These are phyloP conservation scores for Neofusicoccum umdonicola DNA, from an alignment of 2,329 filamentous ascomycete genomes.

Conservation along the genomic window DNA sequence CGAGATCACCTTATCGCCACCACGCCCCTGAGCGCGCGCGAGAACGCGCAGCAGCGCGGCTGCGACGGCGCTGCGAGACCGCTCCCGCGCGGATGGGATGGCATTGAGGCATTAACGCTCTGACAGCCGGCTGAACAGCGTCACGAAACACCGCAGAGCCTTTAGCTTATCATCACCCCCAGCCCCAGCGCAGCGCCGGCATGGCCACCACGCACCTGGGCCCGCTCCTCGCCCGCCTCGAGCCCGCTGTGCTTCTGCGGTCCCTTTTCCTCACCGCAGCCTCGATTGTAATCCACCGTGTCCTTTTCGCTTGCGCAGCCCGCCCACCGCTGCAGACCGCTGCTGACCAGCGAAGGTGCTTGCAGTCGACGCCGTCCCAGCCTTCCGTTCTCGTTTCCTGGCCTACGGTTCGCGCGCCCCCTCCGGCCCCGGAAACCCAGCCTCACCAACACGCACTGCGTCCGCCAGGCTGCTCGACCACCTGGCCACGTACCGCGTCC, in stretches of 20 bases:
- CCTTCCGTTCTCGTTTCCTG: slow-evolving; percentile 56
- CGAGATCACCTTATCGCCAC: slow-evolving; percentile 12
- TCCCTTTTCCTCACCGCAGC: slow-evolving; percentile 38
- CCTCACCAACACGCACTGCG: slow-evolving; percentile 10
- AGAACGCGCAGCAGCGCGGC: neutral
- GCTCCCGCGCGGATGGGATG: slow-evolving; percentile 6
- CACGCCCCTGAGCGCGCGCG: slow-evolving; percentile 2
- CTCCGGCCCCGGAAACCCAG: slow-evolving; percentile 6
- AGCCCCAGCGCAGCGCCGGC: slow-evolving; percentile 4
- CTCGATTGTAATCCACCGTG: slow-evolving; percentile 38
- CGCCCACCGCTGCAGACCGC: slow-evolving; percentile 15
- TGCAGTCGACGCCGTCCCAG: slow-evolving; percentile 49
- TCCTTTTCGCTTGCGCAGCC: slow-evolving; percentile 20
- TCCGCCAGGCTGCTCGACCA: slow-evolving; percentile 45
- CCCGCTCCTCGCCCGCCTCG: slow-evolving; percentile 15
- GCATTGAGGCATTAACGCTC: slow-evolving; percentile 14
- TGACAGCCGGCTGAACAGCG: slow-evolving; percentile 8
- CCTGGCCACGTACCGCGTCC: slow-evolving; percentile 61
- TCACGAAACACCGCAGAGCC: slow-evolving; percentile 14
- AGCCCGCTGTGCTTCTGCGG: slow-evolving; percentile 30
- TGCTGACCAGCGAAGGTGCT: slow-evolving; percentile 45
- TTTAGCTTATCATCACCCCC: slow-evolving; percentile 17
- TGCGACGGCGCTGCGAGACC: neutral
- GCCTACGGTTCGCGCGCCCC: slow-evolving; percentile 57
- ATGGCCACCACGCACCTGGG: slow-evolving; percentile 9